Percentiles rank a stretch among this genome's conserved stretches.
Evolutionary conservation across 768 basidiomycete genomes (phyloP).

Genomic region (Leccinum barrowsii): DNA sequence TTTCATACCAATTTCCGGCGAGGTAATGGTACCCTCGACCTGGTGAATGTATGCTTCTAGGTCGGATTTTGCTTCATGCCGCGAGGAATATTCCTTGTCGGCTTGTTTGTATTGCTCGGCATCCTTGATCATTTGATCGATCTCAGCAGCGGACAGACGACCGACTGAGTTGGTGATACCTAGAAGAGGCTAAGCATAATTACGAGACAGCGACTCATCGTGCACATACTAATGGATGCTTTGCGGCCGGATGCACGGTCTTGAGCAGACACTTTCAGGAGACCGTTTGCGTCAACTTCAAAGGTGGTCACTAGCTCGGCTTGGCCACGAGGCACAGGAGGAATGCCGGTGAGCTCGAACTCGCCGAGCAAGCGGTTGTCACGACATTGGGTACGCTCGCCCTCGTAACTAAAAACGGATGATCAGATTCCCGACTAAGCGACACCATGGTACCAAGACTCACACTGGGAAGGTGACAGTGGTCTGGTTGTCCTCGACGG

Average conservation of each 20-base stretch:
- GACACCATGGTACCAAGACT: slow-evolving; percentile 20
- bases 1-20: slow-evolving; percentile 96
- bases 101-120: slow-evolving; percentile 94
- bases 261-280: slow-evolving; percentile 96
- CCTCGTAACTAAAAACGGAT: slow-evolving; percentile 71
- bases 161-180: slow-evolving; percentile 99
- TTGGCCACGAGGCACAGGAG: slow-evolving; percentile 98
- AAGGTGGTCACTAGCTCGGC: slow-evolving; percentile 99
- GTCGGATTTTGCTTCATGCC: slow-evolving; percentile 97
- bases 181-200: slow-evolving; percentile 28
- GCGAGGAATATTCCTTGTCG: slow-evolving; percentile 97
- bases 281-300: slow-evolving; percentile 99
- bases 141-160: slow-evolving; percentile 94
- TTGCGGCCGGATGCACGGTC: slow-evolving; percentile 99
- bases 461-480: slow-evolving; percentile 99
- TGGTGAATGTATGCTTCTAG: slow-evolving; percentile 97
- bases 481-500: slow-evolving; percentile 99
- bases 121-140: slow-evolving; percentile 99
- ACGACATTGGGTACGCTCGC: slow-evolving; percentile 98
- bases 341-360: slow-evolving; percentile 98
- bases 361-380: slow-evolving; percentile 99
- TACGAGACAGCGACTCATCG: background rate
- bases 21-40: slow-evolving; percentile 94
- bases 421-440: slow-evolving; percentile 4
- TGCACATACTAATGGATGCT: slow-evolving; percentile 85